Conservation (phyloP, 2,329 filamentous ascomycete genomes). For the Biscogniauxia marginata region DNA sequence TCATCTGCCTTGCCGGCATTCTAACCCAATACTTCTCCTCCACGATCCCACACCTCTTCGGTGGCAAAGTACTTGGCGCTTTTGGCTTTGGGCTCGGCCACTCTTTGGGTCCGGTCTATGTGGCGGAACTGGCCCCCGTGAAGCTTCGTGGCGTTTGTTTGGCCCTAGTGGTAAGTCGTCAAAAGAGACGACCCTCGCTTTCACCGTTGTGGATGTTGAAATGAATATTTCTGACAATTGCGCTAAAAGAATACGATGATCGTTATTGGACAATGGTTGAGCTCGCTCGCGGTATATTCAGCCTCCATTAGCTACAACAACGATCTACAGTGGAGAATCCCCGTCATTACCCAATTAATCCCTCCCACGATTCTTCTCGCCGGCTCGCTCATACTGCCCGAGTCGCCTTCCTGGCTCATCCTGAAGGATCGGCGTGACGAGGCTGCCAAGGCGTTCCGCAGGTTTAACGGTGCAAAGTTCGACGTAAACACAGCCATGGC, state of each 20-base stretch:
- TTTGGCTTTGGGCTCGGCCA: constrained; percentile 32
- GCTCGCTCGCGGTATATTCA: constrained; percentile 26
- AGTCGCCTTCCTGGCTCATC: background rate
- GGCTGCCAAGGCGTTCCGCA: background rate
- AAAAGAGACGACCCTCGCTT: background rate
- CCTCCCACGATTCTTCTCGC: constrained; percentile 25
- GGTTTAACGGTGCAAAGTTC: background rate
- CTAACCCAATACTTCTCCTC: background rate
- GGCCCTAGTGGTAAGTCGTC: constrained; percentile 23
- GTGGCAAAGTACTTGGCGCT: background rate
- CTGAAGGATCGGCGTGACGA: background rate
- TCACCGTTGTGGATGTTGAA: background rate
- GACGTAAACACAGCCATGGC: background rate
- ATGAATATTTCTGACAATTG: background rate
- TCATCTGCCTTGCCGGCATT: background rate
- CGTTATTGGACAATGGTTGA: constrained; percentile 31
- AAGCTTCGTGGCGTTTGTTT: constrained; percentile 32
- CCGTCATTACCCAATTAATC: constrained; percentile 31
- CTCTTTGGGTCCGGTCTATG: constrained; percentile 32
- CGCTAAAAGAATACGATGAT: constrained; percentile 31
- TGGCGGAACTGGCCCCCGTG: constrained; percentile 33
- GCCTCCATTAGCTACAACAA: constrained; percentile 15
- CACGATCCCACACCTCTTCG: background rate
- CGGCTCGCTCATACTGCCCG: background rate
- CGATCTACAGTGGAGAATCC: constrained; percentile 30